Base-by-base conservation (phyloP, 768 basidiomycete genomes). In the Strobilomyces echinocephalus region DNA sequence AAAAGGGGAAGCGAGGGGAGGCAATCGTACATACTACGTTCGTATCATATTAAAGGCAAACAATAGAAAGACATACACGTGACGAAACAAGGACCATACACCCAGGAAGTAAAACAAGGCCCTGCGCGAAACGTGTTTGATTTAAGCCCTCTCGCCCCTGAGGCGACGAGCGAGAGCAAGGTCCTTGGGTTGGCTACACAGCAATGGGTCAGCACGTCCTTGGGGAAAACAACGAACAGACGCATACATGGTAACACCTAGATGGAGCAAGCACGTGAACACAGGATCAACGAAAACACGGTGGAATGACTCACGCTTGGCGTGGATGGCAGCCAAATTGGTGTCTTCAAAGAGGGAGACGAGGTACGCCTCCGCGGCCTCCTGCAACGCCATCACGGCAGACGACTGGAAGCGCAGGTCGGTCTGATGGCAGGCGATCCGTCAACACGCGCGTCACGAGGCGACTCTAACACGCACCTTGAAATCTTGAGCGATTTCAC, bases 401-500 rank as follows among this genome's bases (percentile, higher is more conserved):
- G 92, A 95, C 3, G 91, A 93, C 74, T 95, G 93, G 91, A 95
- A 95, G 65, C 93, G 91, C 59, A 95, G 76, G 70, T 91, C 88
- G 61, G 90, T 91, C 88, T 88, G 60, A 43, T 57, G 41, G 58
- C 52, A 54, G 38, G 14, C 16, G 16, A 24, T 20, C 8, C 28
- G 24, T 62, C 35, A 54, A 8, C 8, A 0, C 5, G 8, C 30
- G 6, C 10, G 12, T 14, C 20, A 48, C 11, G 20, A 38, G 33
- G 53, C 24, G 30, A n/a, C 26, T 1, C 16, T 42, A 26, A 16
- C 16, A 62, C 76, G 30, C 54, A 86, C 88, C 86, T 95, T 95
- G 82, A 95, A 93, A 73, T 91, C 91, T 74, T 93, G 91, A n/a
- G 91, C 91, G 63, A 94, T 93, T 76, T 94, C 88, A 80, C 91